A percentile compares a stretch with the other conserved stretches of the same genome.
Conservation (phyloP, 2,329 filamentous ascomycete species). For the Colletotrichum chrysophilum region DNA sequence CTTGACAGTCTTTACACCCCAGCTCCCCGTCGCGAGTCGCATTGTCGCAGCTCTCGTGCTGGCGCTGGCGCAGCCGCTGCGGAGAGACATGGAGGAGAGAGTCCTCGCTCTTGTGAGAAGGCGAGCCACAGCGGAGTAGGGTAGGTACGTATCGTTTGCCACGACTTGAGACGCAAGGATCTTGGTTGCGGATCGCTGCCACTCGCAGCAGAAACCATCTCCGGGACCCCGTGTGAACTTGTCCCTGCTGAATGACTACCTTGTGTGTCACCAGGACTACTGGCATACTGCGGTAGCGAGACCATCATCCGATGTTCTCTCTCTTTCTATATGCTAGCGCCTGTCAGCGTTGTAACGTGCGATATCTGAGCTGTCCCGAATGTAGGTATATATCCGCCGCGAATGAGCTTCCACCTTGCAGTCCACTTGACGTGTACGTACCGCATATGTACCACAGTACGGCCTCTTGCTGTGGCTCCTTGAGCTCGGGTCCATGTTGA, state of each 20-base stretch:
- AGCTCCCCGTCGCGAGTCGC: not conserved
- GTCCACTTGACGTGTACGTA: not conserved
- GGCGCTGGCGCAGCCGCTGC: not conserved
- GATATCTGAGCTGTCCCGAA: not conserved
- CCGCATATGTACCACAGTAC: not conserved
- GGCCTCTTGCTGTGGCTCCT: not conserved
- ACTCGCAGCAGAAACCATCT: not conserved
- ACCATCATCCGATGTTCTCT: not conserved
- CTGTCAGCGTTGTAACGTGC: not conserved
- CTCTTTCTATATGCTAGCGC: not conserved
- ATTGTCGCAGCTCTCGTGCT: not conserved
- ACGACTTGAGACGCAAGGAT: not conserved
- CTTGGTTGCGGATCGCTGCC: not conserved
- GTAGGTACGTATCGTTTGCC: not conserved
- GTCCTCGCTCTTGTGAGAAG: not conserved
- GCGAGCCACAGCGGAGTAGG: not conserved
- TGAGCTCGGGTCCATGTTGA: not conserved
- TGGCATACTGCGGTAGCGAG: not conserved
- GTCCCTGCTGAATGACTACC: not conserved
- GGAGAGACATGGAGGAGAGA: not conserved
- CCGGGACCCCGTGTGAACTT: not conserved
- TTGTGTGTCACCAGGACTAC: not conserved
- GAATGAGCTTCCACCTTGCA: not conserved
- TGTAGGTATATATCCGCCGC: not conserved
- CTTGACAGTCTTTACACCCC: conserved; percentile 4